phyloP scores from a whole-genome alignment of 768 basidiomycete genomes.

The Pleurotus pulmonarius region DNA sequence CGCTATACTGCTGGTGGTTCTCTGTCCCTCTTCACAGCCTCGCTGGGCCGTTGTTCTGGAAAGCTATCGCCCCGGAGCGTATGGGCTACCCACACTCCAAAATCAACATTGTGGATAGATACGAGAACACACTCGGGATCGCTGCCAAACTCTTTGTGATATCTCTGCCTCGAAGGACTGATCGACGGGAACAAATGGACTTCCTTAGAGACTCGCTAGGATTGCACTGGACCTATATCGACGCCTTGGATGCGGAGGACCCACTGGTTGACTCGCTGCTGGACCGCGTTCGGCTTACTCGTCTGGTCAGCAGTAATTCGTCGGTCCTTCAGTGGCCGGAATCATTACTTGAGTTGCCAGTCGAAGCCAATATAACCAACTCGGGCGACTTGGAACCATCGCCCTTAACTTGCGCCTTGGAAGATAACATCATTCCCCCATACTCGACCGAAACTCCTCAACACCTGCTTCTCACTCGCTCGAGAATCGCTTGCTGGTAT shows the following conservation, averaged over 20 bases:
- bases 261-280: slow-evolving; percentile 36
- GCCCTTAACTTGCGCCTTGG: slow-evolving; percentile 39
- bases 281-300: slow-evolving; percentile 34
- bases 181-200: slow-evolving; percentile 59
- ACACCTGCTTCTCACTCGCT: slow-evolving; percentile 50
- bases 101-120: not conserved
- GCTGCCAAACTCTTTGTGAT: slow-evolving; percentile 50
- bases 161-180: slow-evolving; percentile 52
- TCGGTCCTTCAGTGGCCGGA: slow-evolving; percentile 35
- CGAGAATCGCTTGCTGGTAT: slow-evolving; percentile 69
- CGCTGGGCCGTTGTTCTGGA: not conserved
- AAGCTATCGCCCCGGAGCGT: not conserved
- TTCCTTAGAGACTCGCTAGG: slow-evolving; percentile 39
- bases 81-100: not conserved
- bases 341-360: slow-evolving; percentile 19
- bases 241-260: slow-evolving; percentile 41
- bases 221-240: slow-evolving; percentile 50
- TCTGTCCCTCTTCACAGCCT: no score
- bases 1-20: no score
- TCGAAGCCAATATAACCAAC: not conserved
- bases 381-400: slow-evolving; percentile 5
- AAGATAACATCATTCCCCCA: slow-evolving; percentile 32
- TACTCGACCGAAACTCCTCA: slow-evolving; percentile 35
- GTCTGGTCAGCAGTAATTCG: slow-evolving; percentile 13
- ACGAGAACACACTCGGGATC: slow-evolving; percentile 28